Base-by-base conservation (phyloP, 2,329 filamentous ascomycete species). In the Penicillium hesseltinei region DNA sequence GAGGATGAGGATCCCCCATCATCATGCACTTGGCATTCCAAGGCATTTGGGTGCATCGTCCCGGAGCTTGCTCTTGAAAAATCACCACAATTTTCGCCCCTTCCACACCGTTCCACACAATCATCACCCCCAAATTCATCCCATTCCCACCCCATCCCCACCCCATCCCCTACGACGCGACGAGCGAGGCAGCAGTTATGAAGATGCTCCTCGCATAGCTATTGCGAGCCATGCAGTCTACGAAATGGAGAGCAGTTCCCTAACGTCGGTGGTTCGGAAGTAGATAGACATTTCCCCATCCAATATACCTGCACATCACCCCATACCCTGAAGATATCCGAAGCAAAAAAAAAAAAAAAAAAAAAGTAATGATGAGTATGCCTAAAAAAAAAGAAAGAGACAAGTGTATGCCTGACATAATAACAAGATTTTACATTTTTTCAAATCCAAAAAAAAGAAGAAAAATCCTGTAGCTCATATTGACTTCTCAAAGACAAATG, bases 271-370 rank as follows among this genome's bases (percentile, higher is more conserved):
- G 54, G 57, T 59, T 63, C 62, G 65, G 64, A 65, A 69, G 71
- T 73, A 73, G 71, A 73, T 73, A 72, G 70, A 73, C 62, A 62
- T 54, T 45, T 65, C 62, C 58, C 61, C 67, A 62, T 62, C 62
- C 60, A 72, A 73, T 71, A 71, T 71, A 73, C 58, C 60, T 67
- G 62, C 66, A 66, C 61, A 63, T 63, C 59, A 63, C 49, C 46
- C 38, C n/a, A 33, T 49, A 40, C 42, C 47, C 42, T 57, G 25
- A 54, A 43, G 36, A 55, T 51, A 55, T 51, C 46, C 17, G 39
- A 50, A 51, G 31, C 23, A 8, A 27, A 27, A 8, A 31, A 31
- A 33, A 47, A 23, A 31, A 8, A 21, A 13, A 42, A 27, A 27
- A 25, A 58, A 47, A 47, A 44, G 39, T 43, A 51, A 47, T 31